phyloP scores from a whole-genome alignment of 2,329 filamentous ascomycete genomes.

The Plectosphaerella sp. region DNA sequence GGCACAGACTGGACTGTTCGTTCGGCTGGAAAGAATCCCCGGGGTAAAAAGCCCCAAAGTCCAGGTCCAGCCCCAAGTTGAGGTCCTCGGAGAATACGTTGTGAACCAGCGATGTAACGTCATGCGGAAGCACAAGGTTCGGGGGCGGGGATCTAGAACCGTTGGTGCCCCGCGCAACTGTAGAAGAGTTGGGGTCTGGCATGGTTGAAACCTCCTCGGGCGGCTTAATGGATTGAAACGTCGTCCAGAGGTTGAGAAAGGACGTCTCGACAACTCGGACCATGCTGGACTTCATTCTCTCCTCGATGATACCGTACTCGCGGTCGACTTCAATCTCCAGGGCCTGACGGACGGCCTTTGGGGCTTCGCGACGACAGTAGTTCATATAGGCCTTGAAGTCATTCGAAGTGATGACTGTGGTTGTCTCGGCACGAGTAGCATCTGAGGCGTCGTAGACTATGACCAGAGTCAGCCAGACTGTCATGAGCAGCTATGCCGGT shows the following conservation, averaged over 20 bases:
- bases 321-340: conserved; percentile 21
- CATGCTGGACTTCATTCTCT: conserved; percentile 15
- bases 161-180: no score
- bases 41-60: no score
- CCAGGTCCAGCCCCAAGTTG: no score
- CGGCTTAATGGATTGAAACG: conserved; percentile 8
- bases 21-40: no score
- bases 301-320: conserved; percentile 18
- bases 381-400: conserved; percentile 10
- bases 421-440: conserved; percentile 11
- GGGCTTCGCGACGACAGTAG: conserved; percentile 25
- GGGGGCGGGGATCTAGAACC: no score
- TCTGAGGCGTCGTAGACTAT: conserved; percentile 26
- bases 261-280: conserved; percentile 16
- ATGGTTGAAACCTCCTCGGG: conserved; percentile 5
- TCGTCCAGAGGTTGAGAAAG: conserved; percentile 15
- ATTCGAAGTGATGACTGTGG: conserved; percentile 7
- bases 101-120: no score
- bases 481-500: background rate
- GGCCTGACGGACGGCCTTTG: conserved; percentile 22
- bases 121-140: no score
- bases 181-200: conserved; percentile 1
- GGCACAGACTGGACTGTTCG: background rate
- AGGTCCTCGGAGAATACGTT: no score
- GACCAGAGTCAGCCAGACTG: background rate